Base-by-base conservation (phyloP, 371 early-diverging fungal genomes). In the Lichtheimia hyalospora region DNA sequence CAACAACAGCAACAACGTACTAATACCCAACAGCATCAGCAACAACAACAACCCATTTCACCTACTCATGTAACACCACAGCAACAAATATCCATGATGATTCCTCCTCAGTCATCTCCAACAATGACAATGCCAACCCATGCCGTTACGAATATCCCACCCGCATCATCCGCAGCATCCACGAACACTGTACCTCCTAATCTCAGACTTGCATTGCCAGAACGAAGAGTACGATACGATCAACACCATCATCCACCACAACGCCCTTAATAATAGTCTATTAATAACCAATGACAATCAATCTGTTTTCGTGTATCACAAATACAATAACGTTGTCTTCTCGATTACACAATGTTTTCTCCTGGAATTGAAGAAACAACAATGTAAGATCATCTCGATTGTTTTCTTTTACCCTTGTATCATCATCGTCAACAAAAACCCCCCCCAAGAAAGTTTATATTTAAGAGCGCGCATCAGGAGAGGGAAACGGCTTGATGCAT, bases 181-280 rank as follows among this genome's bases (percentile, higher is more conserved):
- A 27, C n/a, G 0, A 27, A 14, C 12, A 0, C 51, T 51, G 12
- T 21, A 5, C 5, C 51, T 14, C 15, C 25, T 2, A 15, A 24
- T 2, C 2, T 14, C 5, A 51, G 21, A 10, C 27, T 51, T 27
- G 27, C 51, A 15, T 51, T 51, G 24, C 27, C 51, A 21, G 27
- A 51, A 25, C 53, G 21, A 16, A 27, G 27, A 2, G 34, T 34
- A 34, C 34, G 8, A 34, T 34, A 15, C 10, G 15, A 54, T 54
- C 54, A 42, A 39, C 24, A 54, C 23, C 54, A 41, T 20, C 24
- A 25, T 24, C 55, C 15, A 40, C 52, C 6, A 27, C 52, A 52
- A 12, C 24, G 12, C 18, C 52, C 3, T 24, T 24, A 34, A 2
- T 8, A 0, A 34, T 34, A 34, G 34, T 8, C 34, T 8, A 8